Percentiles rank a stretch among this genome's conserved stretches.
These are phyloP conservation scores for Paramecium caudatum DNA, from an alignment of 73 alveolate species.

Conservation along the genomic window DNA sequence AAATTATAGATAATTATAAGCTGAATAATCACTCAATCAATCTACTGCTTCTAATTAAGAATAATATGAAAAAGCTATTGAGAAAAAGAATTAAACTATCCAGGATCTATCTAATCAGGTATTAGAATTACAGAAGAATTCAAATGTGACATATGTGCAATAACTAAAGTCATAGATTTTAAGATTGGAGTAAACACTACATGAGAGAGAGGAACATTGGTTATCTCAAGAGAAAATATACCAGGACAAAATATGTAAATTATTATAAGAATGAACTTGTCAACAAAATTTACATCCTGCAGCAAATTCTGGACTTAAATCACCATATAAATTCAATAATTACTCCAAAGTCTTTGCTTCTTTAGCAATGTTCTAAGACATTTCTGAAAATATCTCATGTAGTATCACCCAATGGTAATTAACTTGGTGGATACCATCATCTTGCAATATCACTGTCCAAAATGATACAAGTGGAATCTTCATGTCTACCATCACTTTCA, in stretches of 20 bases:
- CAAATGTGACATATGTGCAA: neutral
- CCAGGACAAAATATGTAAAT: slow-evolving; percentile 11
- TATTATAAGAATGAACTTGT: slow-evolving; percentile 16
- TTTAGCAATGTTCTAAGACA: slow-evolving; percentile 8
- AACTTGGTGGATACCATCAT: slow-evolving; percentile 30
- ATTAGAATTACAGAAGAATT: slow-evolving; percentile 27
- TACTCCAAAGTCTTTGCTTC: neutral
- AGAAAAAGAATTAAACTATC: slow-evolving; percentile 41
- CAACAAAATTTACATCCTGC: neutral
- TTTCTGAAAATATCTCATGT: neutral
- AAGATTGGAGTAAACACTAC: neutral
- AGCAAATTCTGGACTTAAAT: neutral
- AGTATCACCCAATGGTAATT: slow-evolving; percentile 49
- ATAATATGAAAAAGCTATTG: slow-evolving; percentile 41
- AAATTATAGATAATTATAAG: neutral
- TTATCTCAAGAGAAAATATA: slow-evolving; percentile 1
- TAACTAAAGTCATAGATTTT: neutral
- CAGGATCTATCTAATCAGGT: slow-evolving; percentile 8
- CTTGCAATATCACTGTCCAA: slow-evolving; percentile 49
- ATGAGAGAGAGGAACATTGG: slow-evolving; percentile 2
- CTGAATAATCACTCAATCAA: neutral
- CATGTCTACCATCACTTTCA: slow-evolving; percentile 47
- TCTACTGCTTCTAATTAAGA: slow-evolving; percentile 1
- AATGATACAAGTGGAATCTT: slow-evolving; percentile 5
- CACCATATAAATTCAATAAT: neutral